Evolutionary conservation across 2,329 filamentous ascomycete genomes (phyloP).

Genomic region (Helminthosporium solani): DNA sequence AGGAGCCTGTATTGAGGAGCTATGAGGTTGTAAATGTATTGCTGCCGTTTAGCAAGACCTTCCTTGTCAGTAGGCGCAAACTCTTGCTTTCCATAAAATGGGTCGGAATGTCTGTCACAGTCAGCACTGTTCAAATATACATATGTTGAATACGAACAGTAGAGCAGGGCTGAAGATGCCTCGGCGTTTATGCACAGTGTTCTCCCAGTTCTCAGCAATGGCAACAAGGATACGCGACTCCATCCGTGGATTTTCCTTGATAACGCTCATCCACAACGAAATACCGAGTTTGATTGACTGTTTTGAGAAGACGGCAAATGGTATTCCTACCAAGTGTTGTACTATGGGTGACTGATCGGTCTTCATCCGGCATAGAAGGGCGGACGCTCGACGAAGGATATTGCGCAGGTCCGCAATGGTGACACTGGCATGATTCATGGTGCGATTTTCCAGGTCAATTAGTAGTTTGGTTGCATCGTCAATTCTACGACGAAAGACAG

Average conservation of each 20-base stretch:
- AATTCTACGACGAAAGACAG: conserved; percentile 45
- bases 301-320: conserved; percentile 90
- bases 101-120: conserved; percentile 64
- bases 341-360: conserved; percentile 76
- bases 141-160: conserved; percentile 48
- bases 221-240: conserved; percentile 83
- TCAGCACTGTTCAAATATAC: conserved; percentile 29
- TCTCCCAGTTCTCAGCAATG: conserved; percentile 88
- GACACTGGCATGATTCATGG: conserved; percentile 67
- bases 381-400: conserved; percentile 79
- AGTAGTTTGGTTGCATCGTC: conserved; percentile 60
- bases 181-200: conserved; percentile 71
- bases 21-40: conserved; percentile 77
- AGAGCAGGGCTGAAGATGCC: conserved; percentile 79
- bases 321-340: conserved; percentile 86
- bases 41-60: conserved; percentile 70
- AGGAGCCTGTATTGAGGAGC: conserved; percentile 82
- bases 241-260: conserved; percentile 90
- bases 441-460: conserved; percentile 69
- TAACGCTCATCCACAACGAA: conserved; percentile 93
- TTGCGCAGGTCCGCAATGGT: conserved; percentile 75
- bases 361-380: conserved; percentile 76
- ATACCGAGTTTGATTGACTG: conserved; percentile 94
- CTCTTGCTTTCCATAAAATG: conserved; percentile 88
- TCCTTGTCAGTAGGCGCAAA: conserved; percentile 88